A percentile compares a stretch with the other conserved stretches of the same genome.
phyloP scores from a whole-genome alignment of 352 stramenopile species.

The Pythium rishiriense region DNA sequence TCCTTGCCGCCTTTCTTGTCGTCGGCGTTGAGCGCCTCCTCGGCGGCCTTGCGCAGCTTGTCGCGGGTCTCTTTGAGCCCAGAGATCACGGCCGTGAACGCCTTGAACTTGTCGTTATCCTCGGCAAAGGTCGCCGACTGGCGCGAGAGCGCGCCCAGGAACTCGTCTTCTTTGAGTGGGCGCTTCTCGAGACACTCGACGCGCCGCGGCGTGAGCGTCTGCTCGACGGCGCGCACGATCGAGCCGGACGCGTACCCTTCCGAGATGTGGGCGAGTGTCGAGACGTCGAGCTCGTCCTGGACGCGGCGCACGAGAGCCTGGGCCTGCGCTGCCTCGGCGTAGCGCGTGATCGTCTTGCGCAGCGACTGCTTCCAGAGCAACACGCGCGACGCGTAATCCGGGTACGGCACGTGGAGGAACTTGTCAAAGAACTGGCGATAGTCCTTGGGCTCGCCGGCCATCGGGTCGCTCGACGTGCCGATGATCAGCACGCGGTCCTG shows the following conservation, averaged over 20 bases:
- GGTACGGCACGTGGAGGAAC: slow-evolving; percentile 91
- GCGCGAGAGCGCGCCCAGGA: slow-evolving; percentile 73
- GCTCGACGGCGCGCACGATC: slow-evolving; percentile 75
- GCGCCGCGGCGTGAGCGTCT: slow-evolving; percentile 77
- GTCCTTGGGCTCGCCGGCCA: slow-evolving; percentile 82
- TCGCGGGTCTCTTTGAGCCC: slow-evolving; percentile 74
- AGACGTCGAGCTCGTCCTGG: slow-evolving; percentile 77
- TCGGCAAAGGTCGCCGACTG: slow-evolving; percentile 66
- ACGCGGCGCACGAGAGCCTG: slow-evolving; percentile 25
- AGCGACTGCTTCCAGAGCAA: slow-evolving; percentile 90
- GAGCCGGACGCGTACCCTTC: slow-evolving; percentile 89
- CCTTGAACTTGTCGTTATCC: slow-evolving; percentile 76
- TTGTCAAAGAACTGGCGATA: slow-evolving; percentile 92
- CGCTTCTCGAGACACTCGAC: slow-evolving; percentile 80
- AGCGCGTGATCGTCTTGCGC: slow-evolving; percentile 41
- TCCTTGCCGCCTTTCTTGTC: slow-evolving; percentile 66
- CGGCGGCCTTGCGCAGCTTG: slow-evolving; percentile 60
- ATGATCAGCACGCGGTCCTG: slow-evolving; percentile 93
- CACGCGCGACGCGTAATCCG: slow-evolving; percentile 89
- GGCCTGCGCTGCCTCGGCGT: slow-evolving; percentile 32
- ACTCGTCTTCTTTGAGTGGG: slow-evolving; percentile 82
- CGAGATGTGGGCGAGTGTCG: slow-evolving; percentile 88
- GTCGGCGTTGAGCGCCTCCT: slow-evolving; percentile 57
- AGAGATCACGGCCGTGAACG: slow-evolving; percentile 72
- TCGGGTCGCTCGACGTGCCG: slow-evolving; percentile 84